Conservation (phyloP, 306 rosid species). For the Heteromeles arbutifolia region DNA sequence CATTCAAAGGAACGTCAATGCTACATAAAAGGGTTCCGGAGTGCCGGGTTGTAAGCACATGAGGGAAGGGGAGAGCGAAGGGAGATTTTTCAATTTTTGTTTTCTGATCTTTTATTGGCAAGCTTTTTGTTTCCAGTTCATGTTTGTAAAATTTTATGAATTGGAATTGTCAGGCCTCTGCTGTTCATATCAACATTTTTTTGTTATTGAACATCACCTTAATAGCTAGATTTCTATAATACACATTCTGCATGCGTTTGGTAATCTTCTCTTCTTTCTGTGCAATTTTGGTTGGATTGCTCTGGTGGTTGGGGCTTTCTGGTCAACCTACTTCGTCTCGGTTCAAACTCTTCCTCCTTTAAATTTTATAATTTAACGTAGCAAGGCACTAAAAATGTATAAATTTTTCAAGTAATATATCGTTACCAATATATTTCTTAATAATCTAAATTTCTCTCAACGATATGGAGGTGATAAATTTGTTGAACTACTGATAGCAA, state of each 20-base stretch:
- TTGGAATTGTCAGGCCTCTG: slow-evolving; percentile 19
- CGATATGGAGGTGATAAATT: too few species aligned
- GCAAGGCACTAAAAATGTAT: too few species aligned
- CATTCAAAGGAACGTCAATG: slow-evolving; percentile 89
- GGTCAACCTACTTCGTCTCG: too few species aligned
- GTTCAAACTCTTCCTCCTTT: too few species aligned
- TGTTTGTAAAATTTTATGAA: slow-evolving; percentile 11
- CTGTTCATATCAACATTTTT: slow-evolving; percentile 24
- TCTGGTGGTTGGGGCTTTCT: too few species aligned
- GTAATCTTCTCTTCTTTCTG: background rate
- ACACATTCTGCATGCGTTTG: background rate
- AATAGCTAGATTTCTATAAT: background rate
- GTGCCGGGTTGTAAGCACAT: slow-evolving; percentile 39
- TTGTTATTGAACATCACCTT: background rate
- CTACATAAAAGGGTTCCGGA: slow-evolving; percentile 66
- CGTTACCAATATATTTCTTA: too few species aligned
- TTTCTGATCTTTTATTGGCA: slow-evolving; percentile 3
- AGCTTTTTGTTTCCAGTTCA: slow-evolving; percentile 19
- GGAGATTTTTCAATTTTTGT: background rate
- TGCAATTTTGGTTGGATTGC: too few species aligned
- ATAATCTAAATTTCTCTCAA: too few species aligned
- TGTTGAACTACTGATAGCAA: too few species aligned
- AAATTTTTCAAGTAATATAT: too few species aligned
- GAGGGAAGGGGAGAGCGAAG: slow-evolving; percentile 4
- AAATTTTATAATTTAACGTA: too few species aligned